Conservation (phyloP, 2,329 filamentous ascomycete genomes). For the Didymella arachidicola region DNA sequence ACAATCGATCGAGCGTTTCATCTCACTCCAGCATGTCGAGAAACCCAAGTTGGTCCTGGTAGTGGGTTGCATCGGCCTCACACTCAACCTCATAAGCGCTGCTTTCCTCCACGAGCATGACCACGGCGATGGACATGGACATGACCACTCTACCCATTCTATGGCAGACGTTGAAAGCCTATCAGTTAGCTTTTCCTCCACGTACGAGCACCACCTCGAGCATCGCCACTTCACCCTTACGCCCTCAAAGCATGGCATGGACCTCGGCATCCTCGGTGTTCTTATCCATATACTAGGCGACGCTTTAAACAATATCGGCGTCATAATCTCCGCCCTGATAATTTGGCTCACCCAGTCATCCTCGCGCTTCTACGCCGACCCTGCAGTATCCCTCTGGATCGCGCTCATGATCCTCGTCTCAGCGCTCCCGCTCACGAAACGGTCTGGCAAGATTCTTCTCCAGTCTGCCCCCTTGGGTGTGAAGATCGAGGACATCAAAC, state of each 20-base stretch:
- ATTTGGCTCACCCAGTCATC: constrained; percentile 71
- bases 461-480: constrained; percentile 70
- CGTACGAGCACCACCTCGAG: constrained; percentile 28
- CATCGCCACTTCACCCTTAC: constrained; percentile 40
- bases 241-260: constrained; percentile 45
- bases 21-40: constrained; percentile 64
- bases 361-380: constrained; percentile 74
- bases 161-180: constrained; percentile 27
- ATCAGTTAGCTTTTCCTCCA: constrained; percentile 35
- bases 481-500: constrained; percentile 67
- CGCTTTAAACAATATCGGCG: constrained; percentile 77
- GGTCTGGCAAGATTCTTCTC: constrained; percentile 70
- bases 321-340: constrained; percentile 72
- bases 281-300: constrained; percentile 76
- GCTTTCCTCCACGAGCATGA: constrained; percentile 66
- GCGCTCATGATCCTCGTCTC: constrained; percentile 75
- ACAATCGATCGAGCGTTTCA: constrained; percentile 76
- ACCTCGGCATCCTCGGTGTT: constrained; percentile 76
- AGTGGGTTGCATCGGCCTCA: constrained; percentile 71
- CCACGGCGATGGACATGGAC: constrained; percentile 53
- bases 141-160: constrained; percentile 25
- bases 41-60: constrained; percentile 72
- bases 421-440: constrained; percentile 67
- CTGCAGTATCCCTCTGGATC: constrained; percentile 72
- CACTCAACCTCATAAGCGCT: constrained; percentile 71